Base-by-base conservation (phyloP, 768 basidiomycete genomes). In the Ramaria rubella region DNA sequence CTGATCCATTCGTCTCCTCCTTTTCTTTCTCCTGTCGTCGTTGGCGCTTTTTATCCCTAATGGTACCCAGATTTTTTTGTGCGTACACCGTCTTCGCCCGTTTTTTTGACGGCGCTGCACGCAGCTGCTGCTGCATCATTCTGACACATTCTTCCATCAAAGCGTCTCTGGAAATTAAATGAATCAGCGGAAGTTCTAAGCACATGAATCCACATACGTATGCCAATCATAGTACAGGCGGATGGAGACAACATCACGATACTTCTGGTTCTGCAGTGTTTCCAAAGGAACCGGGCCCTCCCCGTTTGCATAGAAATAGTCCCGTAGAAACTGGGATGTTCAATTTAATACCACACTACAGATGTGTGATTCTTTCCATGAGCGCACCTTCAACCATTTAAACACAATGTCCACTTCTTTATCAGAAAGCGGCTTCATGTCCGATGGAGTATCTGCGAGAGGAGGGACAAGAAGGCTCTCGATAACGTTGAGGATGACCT, bases 341-440 rank as follows among this genome's bases (percentile, higher is more conserved):
- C 4, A 59, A 6, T 50, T 17, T 5, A 21, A 12, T 26, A 6
- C 29, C 17, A 57, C 27, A 44, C 36, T 26, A 42, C 8, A 14
- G n/a, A 5, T 5, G 6, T 5, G 38, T 43, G 30, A 15, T 17
- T 9, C 3, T 42, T 6, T 21, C 40, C 9, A n/a, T 34, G 59
- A n/a, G 63, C 70, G 17, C 56, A 90, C 94, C 83, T 94, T 94
- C 53, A 98, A 69, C 92, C 96, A 97, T 68, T 94, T 95, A 75
- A 97, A 92, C n/a, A 94, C 95, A 58, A 97, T 87, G 67, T 98
- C 96, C 34, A 98, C 89, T 72, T 97, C 96, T 71, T 95, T 94
- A 65, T 98, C 96, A 26, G 79, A 85, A 66, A 99, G 69, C 1
- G 94, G 87, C 62, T 90, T 87, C 91, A 98, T 87, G 53, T 93